Base-by-base conservation (phyloP, 805 yeast genomes). In the Lipomyces yamanashiensis region DNA sequence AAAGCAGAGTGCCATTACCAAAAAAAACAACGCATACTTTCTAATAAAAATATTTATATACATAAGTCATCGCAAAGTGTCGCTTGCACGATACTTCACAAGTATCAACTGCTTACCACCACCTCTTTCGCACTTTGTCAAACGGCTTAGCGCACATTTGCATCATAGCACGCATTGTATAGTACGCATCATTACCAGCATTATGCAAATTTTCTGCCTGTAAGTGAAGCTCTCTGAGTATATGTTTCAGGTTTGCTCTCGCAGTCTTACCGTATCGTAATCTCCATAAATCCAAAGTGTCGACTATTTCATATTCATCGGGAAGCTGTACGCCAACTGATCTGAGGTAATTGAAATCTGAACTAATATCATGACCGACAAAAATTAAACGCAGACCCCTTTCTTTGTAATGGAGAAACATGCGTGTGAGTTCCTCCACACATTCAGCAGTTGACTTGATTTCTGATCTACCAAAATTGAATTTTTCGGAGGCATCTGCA, bases 181-280 rank as follows among this genome's bases (percentile, higher is more conserved):
- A 64, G 33, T 58, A 54, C 28, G 70, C 67, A 34, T 67, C 70
- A 36, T 67, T 67, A 1, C 64, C 70, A 5, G 70, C 70, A 43
- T 67, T 67, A 33, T 67, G 70, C 39, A 64, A 33, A 55, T 62
- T 58, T 65, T 55, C 39, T 10, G 54, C 37, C 8, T 43, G 23
- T 23, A 61, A 36, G 8, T 37, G 51, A 17, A 51, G 45, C 19
- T 37, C 60, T 3, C n/a, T 43, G 6, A 61, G 28, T n/a, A 61
- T 17, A 4, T 12, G 17, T 9, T 50, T 54, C 28, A 61, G 53
- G 9, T 34, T 33, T 2, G 61, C 52, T 13, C 36, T 53, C 54
- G 23, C 57, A 6, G 57, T 39, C 7, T 55, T 52, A 12, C 60
- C 64, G 21, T 52, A 48, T 28, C 9, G 4, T n/a, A 52, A 12